Percentiles rank a stretch among this genome's conserved stretches.
These are phyloP conservation scores for Lentinus brumalis DNA, from an alignment of 768 basidiomycete species.

Conservation along the genomic window DNA sequence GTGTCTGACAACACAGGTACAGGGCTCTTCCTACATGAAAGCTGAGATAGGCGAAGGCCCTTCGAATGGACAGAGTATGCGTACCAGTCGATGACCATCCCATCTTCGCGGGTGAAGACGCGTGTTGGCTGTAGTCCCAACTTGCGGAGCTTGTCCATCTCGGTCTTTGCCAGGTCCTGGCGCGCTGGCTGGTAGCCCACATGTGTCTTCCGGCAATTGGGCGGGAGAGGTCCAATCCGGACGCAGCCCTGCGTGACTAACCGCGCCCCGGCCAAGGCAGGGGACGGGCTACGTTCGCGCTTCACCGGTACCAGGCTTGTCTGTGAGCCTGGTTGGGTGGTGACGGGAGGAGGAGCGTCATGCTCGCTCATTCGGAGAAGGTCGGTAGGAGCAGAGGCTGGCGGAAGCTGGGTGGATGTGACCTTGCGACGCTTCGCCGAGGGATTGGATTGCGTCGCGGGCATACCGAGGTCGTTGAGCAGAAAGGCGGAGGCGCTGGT, in stretches of 20 bases:
- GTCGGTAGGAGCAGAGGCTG: no score
- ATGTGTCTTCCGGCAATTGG: conserved; percentile 3
- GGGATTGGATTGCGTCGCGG: neutral
- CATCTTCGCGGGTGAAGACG: conserved; percentile 23
- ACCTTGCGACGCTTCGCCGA: neutral
- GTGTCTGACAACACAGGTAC: conserved; percentile 25
- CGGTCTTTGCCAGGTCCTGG: conserved; percentile 4
- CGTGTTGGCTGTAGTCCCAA: conserved; percentile 15
- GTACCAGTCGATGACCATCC: conserved; percentile 27
- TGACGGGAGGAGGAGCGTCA: neutral
- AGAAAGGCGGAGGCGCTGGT: neutral
- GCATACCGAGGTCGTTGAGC: neutral
- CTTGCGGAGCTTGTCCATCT: conserved; percentile 14
- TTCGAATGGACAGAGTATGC: neutral
- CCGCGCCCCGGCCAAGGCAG: neutral
- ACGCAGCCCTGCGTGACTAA: conserved; percentile 16
- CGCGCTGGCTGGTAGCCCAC: conserved; percentile 15
- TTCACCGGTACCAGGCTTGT: conserved; percentile 5
- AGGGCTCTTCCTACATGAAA: conserved; percentile 11
- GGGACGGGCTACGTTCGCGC: conserved; percentile 24
- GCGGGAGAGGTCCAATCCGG: conserved; percentile 21
- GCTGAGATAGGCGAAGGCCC: no score
- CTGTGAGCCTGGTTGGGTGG: neutral
- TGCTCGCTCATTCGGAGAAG: no score
- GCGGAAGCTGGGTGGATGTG: no score